Conservation (phyloP, 148 eudicot species). For the Camellia lanceoleosa region DNA sequence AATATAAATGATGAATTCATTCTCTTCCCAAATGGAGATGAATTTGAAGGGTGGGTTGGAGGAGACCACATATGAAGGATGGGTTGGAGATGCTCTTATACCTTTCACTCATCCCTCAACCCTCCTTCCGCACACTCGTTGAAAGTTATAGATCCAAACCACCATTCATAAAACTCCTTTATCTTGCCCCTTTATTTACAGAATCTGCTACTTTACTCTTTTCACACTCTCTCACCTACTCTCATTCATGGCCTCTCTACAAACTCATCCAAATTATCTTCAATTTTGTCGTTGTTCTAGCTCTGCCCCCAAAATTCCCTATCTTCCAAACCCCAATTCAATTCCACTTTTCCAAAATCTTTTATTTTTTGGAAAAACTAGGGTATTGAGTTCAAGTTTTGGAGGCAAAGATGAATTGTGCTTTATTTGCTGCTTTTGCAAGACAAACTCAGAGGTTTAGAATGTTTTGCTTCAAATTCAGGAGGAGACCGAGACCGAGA, state of each 20-base stretch:
- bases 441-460: constrained; percentile 29
- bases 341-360: constrained; percentile 21
- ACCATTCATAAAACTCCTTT: neutral
- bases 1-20: too few relatives aligned
- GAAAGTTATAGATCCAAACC: neutral
- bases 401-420: constrained; percentile 12
- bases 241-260: constrained; percentile 36
- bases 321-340: constrained; percentile 21
- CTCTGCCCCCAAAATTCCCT: constrained; percentile 17
- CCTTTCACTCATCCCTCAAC: too few relatives aligned
- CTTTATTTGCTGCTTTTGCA: constrained; percentile 25
- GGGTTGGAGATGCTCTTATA: too few relatives aligned
- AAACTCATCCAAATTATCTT: constrained; percentile 14
- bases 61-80: too few relatives aligned
- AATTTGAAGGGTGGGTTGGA: too few relatives aligned
- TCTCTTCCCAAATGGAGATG: too few relatives aligned
- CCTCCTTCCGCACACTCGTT: too few relatives aligned
- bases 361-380: constrained; percentile 22
- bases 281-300: constrained; percentile 7
- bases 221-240: neutral
- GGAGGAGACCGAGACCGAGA: constrained; percentile 30
- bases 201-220: constrained; percentile 10
- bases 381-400: constrained; percentile 29
- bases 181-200: constrained; percentile 4
- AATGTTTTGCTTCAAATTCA: constrained; percentile 20